Evolutionary conservation across 2,329 filamentous ascomycete species (phyloP).

Genomic region (Pestalotiopsis fici): DNA sequence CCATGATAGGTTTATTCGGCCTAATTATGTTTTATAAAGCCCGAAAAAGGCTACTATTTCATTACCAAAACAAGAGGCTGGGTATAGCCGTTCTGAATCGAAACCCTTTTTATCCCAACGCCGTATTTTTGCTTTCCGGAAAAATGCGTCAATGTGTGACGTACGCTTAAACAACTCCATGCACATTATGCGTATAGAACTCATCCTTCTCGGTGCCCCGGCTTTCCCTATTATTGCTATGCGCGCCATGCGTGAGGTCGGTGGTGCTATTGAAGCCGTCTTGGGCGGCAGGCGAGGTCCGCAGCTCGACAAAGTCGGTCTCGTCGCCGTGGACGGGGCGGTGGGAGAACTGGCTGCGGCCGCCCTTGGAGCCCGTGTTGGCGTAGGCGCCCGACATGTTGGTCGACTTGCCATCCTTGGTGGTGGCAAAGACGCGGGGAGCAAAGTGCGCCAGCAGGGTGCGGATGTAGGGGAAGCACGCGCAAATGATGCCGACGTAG

Average conservation of each 20-base stretch:
- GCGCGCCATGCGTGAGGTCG: background rate
- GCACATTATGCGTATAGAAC: background rate
- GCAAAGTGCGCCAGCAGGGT: conserved; percentile 25
- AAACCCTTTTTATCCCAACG: background rate
- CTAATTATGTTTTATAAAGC: background rate
- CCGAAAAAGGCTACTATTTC: background rate
- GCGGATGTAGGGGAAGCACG: conserved; percentile 30
- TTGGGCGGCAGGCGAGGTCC: conserved; percentile 1
- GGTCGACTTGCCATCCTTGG: conserved; percentile 16
- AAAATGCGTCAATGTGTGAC: background rate
- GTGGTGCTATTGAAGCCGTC: conserved; percentile 5
- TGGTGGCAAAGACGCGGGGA: conserved; percentile 27
- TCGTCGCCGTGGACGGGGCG: conserved; percentile 6
- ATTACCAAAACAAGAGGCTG: background rate
- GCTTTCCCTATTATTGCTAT: background rate
- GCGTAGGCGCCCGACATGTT: background rate
- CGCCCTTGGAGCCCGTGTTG: background rate
- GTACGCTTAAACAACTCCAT: conserved; percentile 1
- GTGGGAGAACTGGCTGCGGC: conserved; percentile 3
- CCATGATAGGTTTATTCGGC: background rate
- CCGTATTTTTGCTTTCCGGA: background rate
- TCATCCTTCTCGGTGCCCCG: conserved; percentile 1
- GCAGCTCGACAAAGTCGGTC: conserved; percentile 8
- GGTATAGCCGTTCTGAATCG: background rate
- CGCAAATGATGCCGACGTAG: conserved; percentile 29